A percentile compares a stretch with the other conserved stretches of the same genome.
Conservation (phyloP, 148 eudicot species). For the Limonium bicolor region DNA sequence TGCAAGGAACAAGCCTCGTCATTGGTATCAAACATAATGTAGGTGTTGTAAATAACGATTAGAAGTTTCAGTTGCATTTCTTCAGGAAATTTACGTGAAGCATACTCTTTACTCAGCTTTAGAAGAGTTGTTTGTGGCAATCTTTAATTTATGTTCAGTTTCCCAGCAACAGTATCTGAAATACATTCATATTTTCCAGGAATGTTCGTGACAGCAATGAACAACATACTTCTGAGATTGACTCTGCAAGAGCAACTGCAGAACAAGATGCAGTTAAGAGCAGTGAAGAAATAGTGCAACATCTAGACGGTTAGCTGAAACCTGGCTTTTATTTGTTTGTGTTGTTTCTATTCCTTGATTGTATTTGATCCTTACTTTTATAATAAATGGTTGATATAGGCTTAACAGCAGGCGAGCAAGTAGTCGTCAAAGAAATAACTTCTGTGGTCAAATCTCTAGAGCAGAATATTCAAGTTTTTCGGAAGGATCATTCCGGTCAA, state of each 20-base stretch:
- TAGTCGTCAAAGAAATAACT: conserved; percentile 31
- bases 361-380: background rate
- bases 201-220: conserved; percentile 33
- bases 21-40: conserved; percentile 54
- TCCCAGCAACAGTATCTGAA: too few relatives aligned
- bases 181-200: too few relatives aligned
- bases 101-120: too few relatives aligned
- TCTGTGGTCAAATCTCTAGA: conserved; percentile 43
- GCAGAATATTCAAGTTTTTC: conserved; percentile 31
- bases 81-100: too few relatives aligned
- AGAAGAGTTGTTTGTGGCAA: too few relatives aligned
- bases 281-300: conserved; percentile 39
- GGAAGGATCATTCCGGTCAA: conserved; percentile 51
- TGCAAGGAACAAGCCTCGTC: conserved; percentile 39
- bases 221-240: conserved; percentile 54
- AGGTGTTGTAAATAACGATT: too few relatives aligned
- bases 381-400: conserved; percentile 19
- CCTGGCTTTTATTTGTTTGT: background rate
- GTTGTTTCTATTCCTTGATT: background rate
- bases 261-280: conserved; percentile 44
- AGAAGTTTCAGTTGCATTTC: too few relatives aligned
- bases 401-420: conserved; percentile 42
- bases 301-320: conserved; percentile 26
- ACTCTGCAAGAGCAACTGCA: conserved; percentile 42
- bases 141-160: too few relatives aligned